Evolutionary conservation across 768 basidiomycete species (phyloP).

Genomic region (Tricholoma saponaceum): DNA sequence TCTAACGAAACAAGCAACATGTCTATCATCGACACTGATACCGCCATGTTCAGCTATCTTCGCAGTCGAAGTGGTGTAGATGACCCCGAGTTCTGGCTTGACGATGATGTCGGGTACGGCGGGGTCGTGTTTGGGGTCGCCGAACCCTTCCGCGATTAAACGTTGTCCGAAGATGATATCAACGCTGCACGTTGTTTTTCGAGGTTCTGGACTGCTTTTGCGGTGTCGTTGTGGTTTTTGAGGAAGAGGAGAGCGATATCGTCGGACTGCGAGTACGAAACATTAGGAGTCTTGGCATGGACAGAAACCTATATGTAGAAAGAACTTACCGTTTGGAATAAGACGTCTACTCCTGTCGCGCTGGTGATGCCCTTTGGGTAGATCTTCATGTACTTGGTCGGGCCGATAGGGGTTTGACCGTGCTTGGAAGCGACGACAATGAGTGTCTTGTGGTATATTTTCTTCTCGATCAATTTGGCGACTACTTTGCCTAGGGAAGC

Average conservation of each 20-base stretch:
- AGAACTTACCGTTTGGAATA: not conserved
- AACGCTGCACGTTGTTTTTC: not conserved
- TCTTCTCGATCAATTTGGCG: not conserved
- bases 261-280: not conserved
- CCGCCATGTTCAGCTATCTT: not conserved
- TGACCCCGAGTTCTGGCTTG: not conserved
- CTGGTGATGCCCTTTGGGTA: not conserved
- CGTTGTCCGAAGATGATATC: not conserved
- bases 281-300: no score
- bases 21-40: not conserved
- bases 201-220: not conserved
- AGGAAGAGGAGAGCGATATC: not conserved
- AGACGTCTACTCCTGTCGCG: not conserved
- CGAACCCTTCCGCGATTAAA: not conserved
- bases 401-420: not conserved
- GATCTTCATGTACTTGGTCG: not conserved
- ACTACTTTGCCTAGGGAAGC: not conserved
- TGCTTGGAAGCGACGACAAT: not conserved
- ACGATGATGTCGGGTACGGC: not conserved
- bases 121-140: not conserved
- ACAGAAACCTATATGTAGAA: not conserved
- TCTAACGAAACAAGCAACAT: not conserved
- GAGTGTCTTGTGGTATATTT: not conserved
- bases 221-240: not conserved
- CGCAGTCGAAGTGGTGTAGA: not conserved